A percentile compares a stretch with the other conserved stretches of the same genome.
These are phyloP conservation scores for Apiospora aurea DNA, from an alignment of 2,329 filamentous ascomycete genomes.

Conservation along the genomic window DNA sequence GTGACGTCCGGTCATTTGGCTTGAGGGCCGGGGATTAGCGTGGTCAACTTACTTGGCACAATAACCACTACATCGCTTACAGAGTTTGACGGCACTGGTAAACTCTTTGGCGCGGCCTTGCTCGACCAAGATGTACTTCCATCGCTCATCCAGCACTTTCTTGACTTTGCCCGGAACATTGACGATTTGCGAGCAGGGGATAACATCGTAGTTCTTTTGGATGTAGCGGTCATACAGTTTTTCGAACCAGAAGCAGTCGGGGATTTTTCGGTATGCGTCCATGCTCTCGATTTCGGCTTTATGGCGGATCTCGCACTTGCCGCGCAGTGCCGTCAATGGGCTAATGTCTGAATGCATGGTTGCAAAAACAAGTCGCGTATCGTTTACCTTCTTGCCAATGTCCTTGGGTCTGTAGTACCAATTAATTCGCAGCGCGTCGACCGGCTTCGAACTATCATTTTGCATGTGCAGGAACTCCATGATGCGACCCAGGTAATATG, in stretches of 20 bases:
- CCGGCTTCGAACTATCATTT: conserved; percentile 73
- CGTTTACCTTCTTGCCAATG: conserved; percentile 88
- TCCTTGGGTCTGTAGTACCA: conserved; percentile 99
- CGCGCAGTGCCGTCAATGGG: conserved; percentile 88
- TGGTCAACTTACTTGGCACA: conserved; percentile 78
- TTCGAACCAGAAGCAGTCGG: conserved; percentile 95
- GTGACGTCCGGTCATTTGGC: background rate
- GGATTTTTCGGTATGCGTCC: conserved; percentile 82
- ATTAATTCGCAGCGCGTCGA: conserved; percentile 91
- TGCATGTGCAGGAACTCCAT: conserved; percentile 95
- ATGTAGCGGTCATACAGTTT: conserved; percentile 99
- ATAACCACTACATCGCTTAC: conserved; percentile 90
- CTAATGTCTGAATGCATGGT: conserved; percentile 99
- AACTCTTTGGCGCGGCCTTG: conserved; percentile 92
- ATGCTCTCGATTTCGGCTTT: conserved; percentile 84
- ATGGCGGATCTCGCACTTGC: conserved; percentile 91
- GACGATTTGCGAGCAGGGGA: conserved; percentile 89
- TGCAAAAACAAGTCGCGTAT: conserved; percentile 90
- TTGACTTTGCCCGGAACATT: conserved; percentile 97
- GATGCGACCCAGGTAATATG: conserved; percentile 95
- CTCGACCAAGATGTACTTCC: conserved; percentile 96
- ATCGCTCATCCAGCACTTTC: conserved; percentile 92
- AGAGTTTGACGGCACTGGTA: conserved; percentile 93
- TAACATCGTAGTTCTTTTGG: conserved; percentile 95
- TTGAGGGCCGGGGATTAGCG: background rate